These are phyloP conservation scores for Alternaria sp. DNA, from an alignment of 2,329 filamentous ascomycete genomes.

Conservation along the genomic window DNA sequence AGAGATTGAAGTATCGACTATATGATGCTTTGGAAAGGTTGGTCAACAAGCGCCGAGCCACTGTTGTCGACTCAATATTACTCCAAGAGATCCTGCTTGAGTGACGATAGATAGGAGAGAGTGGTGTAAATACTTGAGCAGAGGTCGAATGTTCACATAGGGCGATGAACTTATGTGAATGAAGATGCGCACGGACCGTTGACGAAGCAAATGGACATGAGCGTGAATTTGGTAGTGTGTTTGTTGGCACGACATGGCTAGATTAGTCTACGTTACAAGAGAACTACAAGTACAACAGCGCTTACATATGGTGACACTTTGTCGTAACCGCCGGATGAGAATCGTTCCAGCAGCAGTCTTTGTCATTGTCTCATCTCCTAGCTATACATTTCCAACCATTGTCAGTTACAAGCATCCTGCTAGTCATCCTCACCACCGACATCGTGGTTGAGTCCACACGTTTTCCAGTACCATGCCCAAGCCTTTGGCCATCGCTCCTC, in stretches of 20 bases:
- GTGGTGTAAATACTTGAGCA: neutral
- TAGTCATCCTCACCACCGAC: neutral
- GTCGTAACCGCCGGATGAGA: no score
- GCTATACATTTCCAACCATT: no score
- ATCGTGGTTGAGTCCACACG: no score
- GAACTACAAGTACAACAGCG: no score
- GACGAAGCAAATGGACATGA: conserved; percentile 7
- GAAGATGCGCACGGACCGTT: neutral
- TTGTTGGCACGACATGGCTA: neutral
- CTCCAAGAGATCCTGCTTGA: neutral
- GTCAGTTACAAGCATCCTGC: no score
- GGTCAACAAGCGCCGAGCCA: neutral
- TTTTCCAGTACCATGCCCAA: no score
- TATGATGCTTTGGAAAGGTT: neutral
- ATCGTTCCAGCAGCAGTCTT: no score
- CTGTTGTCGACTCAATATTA: neutral
- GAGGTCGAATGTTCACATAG: neutral
- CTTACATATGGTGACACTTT: no score
- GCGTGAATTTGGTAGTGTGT: neutral
- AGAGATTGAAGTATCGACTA: neutral
- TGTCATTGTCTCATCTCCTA: no score
- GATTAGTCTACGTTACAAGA: no score
- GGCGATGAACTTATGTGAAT: neutral
- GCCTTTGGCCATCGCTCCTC: no score
- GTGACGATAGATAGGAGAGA: neutral